Evolutionary conservation across 768 basidiomycete species (phyloP).

Genomic region (Dacryopinax spathularia): DNA sequence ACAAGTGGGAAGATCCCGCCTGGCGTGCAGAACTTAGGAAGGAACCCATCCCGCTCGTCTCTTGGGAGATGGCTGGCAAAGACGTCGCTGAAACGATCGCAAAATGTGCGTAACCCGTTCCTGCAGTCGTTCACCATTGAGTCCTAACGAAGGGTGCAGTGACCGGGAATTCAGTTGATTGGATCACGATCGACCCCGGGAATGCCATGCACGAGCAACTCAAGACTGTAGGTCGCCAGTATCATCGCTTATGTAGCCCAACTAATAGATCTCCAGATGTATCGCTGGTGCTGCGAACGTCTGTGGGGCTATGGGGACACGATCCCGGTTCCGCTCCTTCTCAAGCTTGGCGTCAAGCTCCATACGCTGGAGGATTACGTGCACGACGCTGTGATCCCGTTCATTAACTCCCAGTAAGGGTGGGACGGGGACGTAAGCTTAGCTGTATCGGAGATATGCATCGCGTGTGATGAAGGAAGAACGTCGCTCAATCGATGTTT

Average conservation of each 20-base stretch:
- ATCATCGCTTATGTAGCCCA: background rate
- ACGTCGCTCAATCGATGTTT: too few relatives aligned
- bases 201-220: background rate
- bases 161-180: background rate
- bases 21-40: background rate
- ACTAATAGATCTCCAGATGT: background rate
- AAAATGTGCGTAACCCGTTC: background rate
- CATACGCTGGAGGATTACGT: background rate
- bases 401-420: background rate
- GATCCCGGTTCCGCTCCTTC: background rate
- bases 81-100: background rate
- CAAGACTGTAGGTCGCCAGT: background rate
- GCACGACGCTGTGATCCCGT: background rate
- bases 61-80: background rate
- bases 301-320: slow-evolving; percentile 5
- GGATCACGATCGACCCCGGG: background rate
- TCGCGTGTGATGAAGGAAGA: too few relatives aligned
- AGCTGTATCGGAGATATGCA: too few relatives aligned
- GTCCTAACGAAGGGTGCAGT: background rate
- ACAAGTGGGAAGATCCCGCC: background rate
- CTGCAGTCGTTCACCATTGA: too few relatives aligned
- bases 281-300: background rate
- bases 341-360: slow-evolving; percentile 1
- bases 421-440: background rate
- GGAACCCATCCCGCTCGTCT: background rate